Percentiles rank a stretch among this genome's conserved stretches.
Conservation (phyloP, 1,284 basidiomycete genomes). For the Fomitopsis palustris region DNA sequence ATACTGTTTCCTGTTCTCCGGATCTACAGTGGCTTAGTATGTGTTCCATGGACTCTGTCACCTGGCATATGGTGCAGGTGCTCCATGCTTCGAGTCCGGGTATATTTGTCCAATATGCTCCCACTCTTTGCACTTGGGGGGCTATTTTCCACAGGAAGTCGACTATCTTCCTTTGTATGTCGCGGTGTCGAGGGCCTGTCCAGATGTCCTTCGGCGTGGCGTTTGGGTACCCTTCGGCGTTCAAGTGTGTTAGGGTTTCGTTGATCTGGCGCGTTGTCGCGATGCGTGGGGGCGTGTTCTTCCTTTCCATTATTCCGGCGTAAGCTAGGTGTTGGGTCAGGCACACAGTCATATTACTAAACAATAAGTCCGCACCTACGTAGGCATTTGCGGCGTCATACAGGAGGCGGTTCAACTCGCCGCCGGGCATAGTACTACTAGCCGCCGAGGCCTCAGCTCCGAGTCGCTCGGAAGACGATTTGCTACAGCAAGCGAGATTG, state of each 20-base stretch:
- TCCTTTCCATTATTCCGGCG: too few relatives aligned
- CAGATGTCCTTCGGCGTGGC: neutral
- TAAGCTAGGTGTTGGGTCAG: slow-evolving; percentile 15
- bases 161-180: slow-evolving; percentile 19
- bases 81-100: neutral
- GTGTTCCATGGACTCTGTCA: neutral
- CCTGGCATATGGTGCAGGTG: neutral
- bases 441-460: too few relatives aligned
- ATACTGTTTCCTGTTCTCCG: neutral
- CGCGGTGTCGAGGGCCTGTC: neutral
- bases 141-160: slow-evolving; percentile 28
- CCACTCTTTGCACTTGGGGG: slow-evolving; percentile 22
- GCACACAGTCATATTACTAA: too few relatives aligned
- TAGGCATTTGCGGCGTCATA: too few relatives aligned
- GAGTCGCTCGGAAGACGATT: too few relatives aligned
- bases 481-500: too few relatives aligned
- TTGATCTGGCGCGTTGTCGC: neutral
- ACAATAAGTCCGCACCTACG: too few relatives aligned
- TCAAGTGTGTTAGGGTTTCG: neutral
- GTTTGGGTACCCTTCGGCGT: neutral
- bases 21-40: neutral
- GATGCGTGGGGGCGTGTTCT: neutral
- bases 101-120: neutral
- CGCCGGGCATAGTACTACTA: too few relatives aligned
- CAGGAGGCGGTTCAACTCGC: too few relatives aligned